phyloP scores from a whole-genome alignment of 306 rosid genomes.

The Quercus engelmannii region DNA sequence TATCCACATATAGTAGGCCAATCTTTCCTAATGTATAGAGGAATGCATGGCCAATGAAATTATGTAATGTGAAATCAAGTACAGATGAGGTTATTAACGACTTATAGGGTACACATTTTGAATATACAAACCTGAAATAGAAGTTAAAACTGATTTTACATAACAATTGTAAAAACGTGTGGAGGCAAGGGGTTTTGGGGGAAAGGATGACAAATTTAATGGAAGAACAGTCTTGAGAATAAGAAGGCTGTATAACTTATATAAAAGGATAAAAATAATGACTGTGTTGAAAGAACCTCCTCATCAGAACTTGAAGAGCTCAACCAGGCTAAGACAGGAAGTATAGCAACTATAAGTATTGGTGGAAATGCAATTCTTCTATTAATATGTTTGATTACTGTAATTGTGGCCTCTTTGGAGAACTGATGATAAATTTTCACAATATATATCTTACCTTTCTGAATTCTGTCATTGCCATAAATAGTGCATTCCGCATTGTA shows the following conservation, averaged over 20 bases:
- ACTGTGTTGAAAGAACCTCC: not conserved
- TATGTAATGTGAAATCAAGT: not conserved
- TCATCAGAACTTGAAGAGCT: not conserved
- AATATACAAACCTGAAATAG: not conserved
- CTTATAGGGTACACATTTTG: not conserved
- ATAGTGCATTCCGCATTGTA: slow-evolving; percentile 70
- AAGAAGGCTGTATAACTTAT: not conserved
- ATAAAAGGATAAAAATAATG: not conserved
- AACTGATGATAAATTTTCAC: not conserved
- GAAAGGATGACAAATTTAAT: not conserved
- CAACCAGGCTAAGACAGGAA: not conserved
- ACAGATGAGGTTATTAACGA: not conserved
- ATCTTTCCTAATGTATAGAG: not conserved
- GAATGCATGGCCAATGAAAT: not conserved
- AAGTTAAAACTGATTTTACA: not conserved
- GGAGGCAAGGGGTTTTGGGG: not conserved
- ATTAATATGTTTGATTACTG: not conserved
- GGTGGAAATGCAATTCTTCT: not conserved
- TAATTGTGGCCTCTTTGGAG: not conserved
- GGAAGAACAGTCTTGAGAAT: not conserved
- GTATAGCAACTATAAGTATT: not conserved
- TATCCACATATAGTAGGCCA: not conserved
- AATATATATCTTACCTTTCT: slow-evolving; percentile 39
- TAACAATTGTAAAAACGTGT: not conserved
- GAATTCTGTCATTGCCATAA: slow-evolving; percentile 80